phyloP scores from a whole-genome alignment of 2,329 filamentous ascomycete species.

The Xylogone sp. region DNA sequence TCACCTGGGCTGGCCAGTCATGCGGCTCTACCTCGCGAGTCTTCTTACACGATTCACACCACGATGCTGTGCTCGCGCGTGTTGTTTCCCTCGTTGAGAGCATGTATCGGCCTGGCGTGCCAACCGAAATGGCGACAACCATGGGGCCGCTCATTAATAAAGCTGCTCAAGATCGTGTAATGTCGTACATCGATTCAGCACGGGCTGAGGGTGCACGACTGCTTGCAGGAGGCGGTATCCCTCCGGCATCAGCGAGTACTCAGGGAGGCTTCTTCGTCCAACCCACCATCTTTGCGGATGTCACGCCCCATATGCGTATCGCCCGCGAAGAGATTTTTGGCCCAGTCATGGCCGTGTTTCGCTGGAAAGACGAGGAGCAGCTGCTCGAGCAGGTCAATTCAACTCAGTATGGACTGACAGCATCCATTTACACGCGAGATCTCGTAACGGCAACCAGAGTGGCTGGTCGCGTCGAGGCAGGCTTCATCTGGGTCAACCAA shows the following conservation, averaged over 20 bases:
- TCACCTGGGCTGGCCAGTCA: conserved; percentile 53
- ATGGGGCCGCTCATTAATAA: conserved; percentile 70
- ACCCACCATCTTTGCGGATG: conserved; percentile 46
- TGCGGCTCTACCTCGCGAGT: conserved; percentile 59
- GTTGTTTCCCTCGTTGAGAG: conserved; percentile 54
- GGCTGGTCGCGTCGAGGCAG: neutral
- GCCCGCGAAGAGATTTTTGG: conserved; percentile 50
- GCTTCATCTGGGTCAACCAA: conserved; percentile 19
- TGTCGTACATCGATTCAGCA: conserved; percentile 64
- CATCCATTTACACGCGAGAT: conserved; percentile 48
- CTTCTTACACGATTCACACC: conserved; percentile 53
- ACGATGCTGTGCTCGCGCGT: conserved; percentile 55
- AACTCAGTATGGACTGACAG: conserved; percentile 47
- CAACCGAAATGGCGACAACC: conserved; percentile 61
- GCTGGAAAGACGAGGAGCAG: conserved; percentile 53
- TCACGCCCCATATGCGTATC: conserved; percentile 41
- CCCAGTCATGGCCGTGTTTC: conserved; percentile 44
- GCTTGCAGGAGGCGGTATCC: conserved; percentile 52
- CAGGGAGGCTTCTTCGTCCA: conserved; percentile 60
- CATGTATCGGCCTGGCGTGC: conserved; percentile 61
- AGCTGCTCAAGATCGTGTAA: conserved; percentile 61
- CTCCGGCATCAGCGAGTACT: conserved; percentile 38
- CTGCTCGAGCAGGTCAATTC: conserved; percentile 38
- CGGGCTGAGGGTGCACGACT: conserved; percentile 64
- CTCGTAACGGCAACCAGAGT: conserved; percentile 22